phyloP scores from a whole-genome alignment of 2,329 filamentous ascomycete species.

The Penicillium sp. region DNA sequence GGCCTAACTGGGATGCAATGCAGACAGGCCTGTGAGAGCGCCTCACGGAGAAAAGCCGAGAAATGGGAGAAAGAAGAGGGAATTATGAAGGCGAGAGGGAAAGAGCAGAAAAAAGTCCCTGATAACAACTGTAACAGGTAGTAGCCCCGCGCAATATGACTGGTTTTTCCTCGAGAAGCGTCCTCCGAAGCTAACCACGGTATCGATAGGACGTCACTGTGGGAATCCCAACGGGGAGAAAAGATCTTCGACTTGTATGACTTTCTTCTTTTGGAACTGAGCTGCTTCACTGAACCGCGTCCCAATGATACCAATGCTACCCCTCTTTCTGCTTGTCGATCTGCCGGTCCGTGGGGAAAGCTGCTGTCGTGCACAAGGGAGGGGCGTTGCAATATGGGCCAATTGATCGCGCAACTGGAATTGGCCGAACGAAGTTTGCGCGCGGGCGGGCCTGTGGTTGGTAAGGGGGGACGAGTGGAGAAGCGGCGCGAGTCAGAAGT shows the following conservation, averaged over 20 bases:
- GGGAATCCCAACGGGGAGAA: constrained; percentile 14
- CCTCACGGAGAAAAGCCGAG: constrained; percentile 34
- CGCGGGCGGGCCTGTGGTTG: constrained; percentile 17
- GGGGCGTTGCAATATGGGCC: constrained; percentile 32
- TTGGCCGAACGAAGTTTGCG: constrained; percentile 20
- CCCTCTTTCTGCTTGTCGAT: constrained; percentile 36
- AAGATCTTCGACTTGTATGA: constrained; percentile 24
- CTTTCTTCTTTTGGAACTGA: constrained; percentile 26
- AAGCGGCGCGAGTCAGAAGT: constrained; percentile 30
- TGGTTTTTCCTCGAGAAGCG: constrained; percentile 15
- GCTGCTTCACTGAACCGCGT: constrained; percentile 21
- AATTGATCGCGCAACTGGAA: constrained; percentile 32
- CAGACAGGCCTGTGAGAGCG: constrained; percentile 48
- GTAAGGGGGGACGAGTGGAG: constrained; percentile 20
- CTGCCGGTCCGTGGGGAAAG: constrained; percentile 40
- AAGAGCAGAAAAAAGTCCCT: constrained; percentile 12
- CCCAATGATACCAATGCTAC: constrained; percentile 27
- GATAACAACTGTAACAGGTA: constrained; percentile 30
- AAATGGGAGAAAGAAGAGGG: constrained; percentile 19
- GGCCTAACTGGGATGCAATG: constrained; percentile 44
- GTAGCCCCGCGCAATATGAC: constrained; percentile 26
- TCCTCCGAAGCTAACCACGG: constrained; percentile 23
- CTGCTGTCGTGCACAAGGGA: constrained; percentile 34
- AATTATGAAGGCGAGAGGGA: constrained; percentile 5
- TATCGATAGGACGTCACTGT: constrained; percentile 25